phyloP scores from a whole-genome alignment of 1,284 basidiomycete genomes.

The Malassezia obtusa region DNA sequence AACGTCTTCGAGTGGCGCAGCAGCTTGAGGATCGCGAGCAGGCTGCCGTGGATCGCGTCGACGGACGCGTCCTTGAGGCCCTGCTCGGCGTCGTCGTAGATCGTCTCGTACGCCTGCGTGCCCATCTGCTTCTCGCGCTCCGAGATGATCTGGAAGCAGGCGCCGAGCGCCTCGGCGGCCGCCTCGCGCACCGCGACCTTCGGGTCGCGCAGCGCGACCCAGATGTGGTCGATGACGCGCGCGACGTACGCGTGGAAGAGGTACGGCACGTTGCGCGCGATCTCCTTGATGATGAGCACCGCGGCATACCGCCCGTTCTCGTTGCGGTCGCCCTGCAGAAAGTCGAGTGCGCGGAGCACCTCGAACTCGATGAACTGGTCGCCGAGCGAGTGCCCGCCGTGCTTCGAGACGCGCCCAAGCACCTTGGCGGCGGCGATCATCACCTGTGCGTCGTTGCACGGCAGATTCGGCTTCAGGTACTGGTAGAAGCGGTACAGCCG shows the following conservation, averaged over 20 bases:
- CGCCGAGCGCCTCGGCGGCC: constrained; percentile 44
- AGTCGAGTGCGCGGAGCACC: constrained; percentile 67
- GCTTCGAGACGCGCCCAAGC: constrained; percentile 68
- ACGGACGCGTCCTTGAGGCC: constrained; percentile 71
- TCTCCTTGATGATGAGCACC: constrained; percentile 47
- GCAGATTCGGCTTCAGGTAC: constrained; percentile 75
- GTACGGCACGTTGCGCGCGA: constrained; percentile 43
- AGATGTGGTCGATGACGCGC: constrained; percentile 43
- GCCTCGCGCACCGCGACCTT: constrained; percentile 41
- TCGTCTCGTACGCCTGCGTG: constrained; percentile 38
- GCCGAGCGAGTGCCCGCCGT: constrained; percentile 69
- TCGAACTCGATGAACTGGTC: constrained; percentile 78
- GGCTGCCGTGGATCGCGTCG: constrained; percentile 82
- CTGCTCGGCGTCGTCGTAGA: constrained; percentile 71
- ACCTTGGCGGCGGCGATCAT: constrained; percentile 81
- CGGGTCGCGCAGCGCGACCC: constrained; percentile 44
- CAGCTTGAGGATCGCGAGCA: constrained; percentile 84
- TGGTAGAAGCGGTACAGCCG: constrained; percentile 78
- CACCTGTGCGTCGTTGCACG: constrained; percentile 70
- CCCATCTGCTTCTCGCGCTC: constrained; percentile 45
- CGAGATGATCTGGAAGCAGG: constrained; percentile 46
- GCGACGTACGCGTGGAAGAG: constrained; percentile 44
- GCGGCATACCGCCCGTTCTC: constrained; percentile 47
- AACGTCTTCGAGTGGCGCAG: constrained; percentile 89
- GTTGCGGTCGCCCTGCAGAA: constrained; percentile 55